These are phyloP conservation scores for Mycena filopes DNA, from an alignment of 768 basidiomycete genomes.

Conservation along the genomic window DNA sequence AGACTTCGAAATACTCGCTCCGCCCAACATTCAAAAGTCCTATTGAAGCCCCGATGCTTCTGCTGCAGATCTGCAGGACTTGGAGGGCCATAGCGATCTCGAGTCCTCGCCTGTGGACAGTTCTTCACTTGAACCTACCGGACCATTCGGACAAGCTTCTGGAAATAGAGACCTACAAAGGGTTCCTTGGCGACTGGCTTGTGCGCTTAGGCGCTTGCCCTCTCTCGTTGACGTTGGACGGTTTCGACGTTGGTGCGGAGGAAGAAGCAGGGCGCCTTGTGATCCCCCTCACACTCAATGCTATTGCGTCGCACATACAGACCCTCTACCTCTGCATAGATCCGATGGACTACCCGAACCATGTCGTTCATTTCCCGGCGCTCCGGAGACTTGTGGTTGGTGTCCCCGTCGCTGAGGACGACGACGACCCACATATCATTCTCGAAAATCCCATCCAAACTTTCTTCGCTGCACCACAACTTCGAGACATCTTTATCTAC, in stretches of 20 bases:
- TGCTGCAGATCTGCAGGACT: conserved; percentile 9
- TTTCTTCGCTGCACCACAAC: conserved; percentile 9
- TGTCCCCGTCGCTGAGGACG: background rate
- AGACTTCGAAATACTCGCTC: too few relatives aligned
- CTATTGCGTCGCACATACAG: background rate
- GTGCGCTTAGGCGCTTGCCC: background rate
- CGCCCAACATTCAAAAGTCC: too few relatives aligned
- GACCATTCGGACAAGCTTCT: background rate
- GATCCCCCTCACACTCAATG: background rate
- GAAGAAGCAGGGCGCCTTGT: background rate
- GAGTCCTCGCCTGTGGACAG: conserved; percentile 1
- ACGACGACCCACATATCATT: background rate
- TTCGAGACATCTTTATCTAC: background rate
- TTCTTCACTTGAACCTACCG: background rate
- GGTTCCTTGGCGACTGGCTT: background rate
- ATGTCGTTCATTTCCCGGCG: background rate
- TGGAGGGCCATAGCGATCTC: conserved; percentile 11
- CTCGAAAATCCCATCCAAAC: background rate
- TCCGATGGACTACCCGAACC: background rate
- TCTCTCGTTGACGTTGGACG: background rate
- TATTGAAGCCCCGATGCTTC: conserved; percentile 6
- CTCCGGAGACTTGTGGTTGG: background rate
- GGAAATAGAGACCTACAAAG: background rate
- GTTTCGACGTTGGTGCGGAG: background rate
- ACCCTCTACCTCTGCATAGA: background rate